Conservation (phyloP, 345 rosid genomes). For the Camelina hispida region DNA sequence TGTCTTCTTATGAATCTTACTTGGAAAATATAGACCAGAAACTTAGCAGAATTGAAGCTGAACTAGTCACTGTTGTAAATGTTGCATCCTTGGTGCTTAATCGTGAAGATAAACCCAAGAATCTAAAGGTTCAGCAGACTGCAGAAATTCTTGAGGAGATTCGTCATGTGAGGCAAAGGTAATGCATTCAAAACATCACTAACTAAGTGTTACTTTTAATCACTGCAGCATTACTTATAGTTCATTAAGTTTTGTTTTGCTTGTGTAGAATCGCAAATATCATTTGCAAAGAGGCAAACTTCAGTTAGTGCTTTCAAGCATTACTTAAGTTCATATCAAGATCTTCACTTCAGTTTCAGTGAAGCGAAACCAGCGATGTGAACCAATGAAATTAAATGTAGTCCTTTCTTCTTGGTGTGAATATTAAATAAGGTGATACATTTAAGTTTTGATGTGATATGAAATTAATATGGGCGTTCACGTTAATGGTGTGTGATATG, state of each 20-base stretch:
- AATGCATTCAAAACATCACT: slow-evolving; percentile 28
- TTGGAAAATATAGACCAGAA: slow-evolving; percentile 65
- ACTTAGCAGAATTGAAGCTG: slow-evolving; percentile 66
- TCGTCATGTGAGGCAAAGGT: slow-evolving; percentile 62
- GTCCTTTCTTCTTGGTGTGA: slow-evolving; percentile 31
- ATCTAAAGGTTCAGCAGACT: slow-evolving; percentile 62
- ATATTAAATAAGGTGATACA: slow-evolving; percentile 21
- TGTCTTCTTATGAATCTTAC: slow-evolving; percentile 67
- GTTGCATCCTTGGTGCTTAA: slow-evolving; percentile 60
- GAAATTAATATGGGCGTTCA: slow-evolving; percentile 8
- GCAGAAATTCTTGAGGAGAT: slow-evolving; percentile 69
- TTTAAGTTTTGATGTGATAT: slow-evolving; percentile 33
- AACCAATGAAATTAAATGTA: not conserved
- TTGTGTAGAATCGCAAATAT: slow-evolving; percentile 40
- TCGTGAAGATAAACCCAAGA: slow-evolving; percentile 56
- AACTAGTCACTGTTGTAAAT: slow-evolving; percentile 65
- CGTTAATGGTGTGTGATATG: slow-evolving; percentile 10
- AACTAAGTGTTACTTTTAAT: slow-evolving; percentile 5
- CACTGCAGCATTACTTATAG: not conserved
- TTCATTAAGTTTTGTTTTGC: not conserved
- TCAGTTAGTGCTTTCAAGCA: slow-evolving; percentile 24
- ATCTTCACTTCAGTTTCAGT: slow-evolving; percentile 4
- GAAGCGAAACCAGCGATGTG: slow-evolving; percentile 5
- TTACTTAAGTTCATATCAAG: slow-evolving; percentile 1
- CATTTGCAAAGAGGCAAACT: slow-evolving; percentile 33